Evolutionary conservation across 2,329 filamentous ascomycete genomes (phyloP).

Genomic region (Phaeomoniella chlamydospora): DNA sequence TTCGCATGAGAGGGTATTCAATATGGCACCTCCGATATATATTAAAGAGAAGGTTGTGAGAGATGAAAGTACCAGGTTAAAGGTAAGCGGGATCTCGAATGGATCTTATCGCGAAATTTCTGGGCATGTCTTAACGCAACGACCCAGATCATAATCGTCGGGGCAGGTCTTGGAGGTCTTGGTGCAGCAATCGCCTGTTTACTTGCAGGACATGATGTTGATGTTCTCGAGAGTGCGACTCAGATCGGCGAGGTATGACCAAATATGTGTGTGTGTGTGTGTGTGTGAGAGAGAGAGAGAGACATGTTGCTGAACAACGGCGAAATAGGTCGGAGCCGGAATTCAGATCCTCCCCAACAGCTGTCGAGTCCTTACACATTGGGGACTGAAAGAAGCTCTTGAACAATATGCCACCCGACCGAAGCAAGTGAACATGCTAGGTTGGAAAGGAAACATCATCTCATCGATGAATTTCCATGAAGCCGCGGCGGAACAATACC

Average conservation of each 20-base stretch:
- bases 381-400: slow-evolving; percentile 12
- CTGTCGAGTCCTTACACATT: slow-evolving; percentile 4
- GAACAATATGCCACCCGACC: slow-evolving; percentile 13
- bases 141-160: slow-evolving; percentile 7
- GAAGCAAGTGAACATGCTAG: slow-evolving; percentile 14
- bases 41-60: neutral
- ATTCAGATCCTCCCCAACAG: slow-evolving; percentile 19
- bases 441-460: slow-evolving; percentile 14
- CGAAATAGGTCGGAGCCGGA: slow-evolving; percentile 16
- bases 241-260: slow-evolving; percentile 22
- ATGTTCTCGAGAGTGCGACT: slow-evolving; percentile 23
- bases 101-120: too few species aligned
- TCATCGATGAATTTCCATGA: slow-evolving; percentile 11
- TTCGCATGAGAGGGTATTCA: too few species aligned
- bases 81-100: neutral
- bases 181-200: slow-evolving; percentile 8
- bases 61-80: neutral
- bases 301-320: neutral
- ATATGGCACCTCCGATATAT: neutral
- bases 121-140: too few species aligned
- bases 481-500: slow-evolving; percentile 9
- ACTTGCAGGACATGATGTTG: slow-evolving; percentile 20
- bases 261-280: too few species aligned
- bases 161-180: slow-evolving; percentile 10
- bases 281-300: neutral